phyloP scores from a whole-genome alignment of 768 basidiomycete genomes.

The Sarcomyxa edulis region DNA sequence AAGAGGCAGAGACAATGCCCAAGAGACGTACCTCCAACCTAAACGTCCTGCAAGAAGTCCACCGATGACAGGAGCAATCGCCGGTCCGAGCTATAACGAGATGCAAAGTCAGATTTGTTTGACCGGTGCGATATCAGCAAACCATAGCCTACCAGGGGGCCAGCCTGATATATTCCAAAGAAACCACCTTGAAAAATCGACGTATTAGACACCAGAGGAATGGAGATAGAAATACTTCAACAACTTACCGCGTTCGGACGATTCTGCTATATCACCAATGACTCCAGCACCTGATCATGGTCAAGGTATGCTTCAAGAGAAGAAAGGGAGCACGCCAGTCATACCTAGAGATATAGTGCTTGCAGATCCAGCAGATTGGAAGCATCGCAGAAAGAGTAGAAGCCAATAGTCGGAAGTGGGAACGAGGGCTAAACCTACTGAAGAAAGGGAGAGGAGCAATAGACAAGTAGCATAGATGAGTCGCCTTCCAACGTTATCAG shows the following conservation, averaged over 20 bases:
- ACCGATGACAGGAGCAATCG: conserved; percentile 54
- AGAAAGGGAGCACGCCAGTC: neutral
- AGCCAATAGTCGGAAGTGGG: conserved; percentile 67
- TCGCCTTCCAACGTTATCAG: conserved; percentile 61
- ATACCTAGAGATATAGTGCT: conserved; percentile 72
- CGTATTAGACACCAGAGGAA: no score
- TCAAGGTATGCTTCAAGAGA: neutral
- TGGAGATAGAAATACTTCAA: no score
- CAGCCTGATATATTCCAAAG: conserved; percentile 60
- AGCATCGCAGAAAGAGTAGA: conserved; percentile 70
- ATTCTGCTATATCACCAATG: conserved; percentile 71
- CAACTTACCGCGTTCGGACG: conserved; percentile 73
- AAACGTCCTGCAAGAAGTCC: conserved; percentile 52
- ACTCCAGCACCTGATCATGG: conserved; percentile 59
- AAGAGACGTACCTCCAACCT: conserved; percentile 52
- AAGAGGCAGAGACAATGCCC: conserved; percentile 5
- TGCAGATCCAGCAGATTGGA: conserved; percentile 77
- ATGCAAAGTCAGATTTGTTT: conserved; percentile 1
- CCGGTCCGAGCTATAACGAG: conserved; percentile 46
- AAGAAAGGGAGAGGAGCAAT: conserved; percentile 56
- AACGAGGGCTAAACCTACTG: conserved; percentile 50
- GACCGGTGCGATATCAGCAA: conserved; percentile 4
- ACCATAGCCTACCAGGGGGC: conserved; percentile 45
- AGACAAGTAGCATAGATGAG: conserved; percentile 62
- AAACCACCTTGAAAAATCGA: no score